These are phyloP conservation scores for Spinellus fusiger DNA, from an alignment of 192 early-diverging fungal genomes.

Conservation along the genomic window DNA sequence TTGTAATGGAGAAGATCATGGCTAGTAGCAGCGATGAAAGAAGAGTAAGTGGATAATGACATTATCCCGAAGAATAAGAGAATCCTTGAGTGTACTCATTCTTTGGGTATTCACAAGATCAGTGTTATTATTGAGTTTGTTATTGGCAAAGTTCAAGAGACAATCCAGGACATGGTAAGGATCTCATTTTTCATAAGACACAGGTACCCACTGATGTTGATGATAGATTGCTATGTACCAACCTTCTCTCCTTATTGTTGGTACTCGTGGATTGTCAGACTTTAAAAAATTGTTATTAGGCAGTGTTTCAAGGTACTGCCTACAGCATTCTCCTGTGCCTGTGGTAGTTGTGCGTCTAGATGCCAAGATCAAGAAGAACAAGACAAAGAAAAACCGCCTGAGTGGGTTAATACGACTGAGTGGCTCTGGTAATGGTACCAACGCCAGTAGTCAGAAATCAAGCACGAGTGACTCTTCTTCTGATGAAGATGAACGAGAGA, in stretches of 20 bases:
- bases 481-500: constrained; percentile 2
- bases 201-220: neutral
- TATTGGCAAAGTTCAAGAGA: constrained; percentile 45
- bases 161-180: constrained; percentile 51
- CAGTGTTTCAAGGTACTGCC: constrained; percentile 59
- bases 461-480: constrained; percentile 1
- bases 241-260: constrained; percentile 64
- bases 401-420: constrained; percentile 18
- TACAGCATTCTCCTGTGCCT: constrained; percentile 61
- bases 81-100: neutral
- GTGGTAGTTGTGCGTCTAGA: constrained; percentile 61
- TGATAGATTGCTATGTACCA: constrained; percentile 53
- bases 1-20: constrained; percentile 33
- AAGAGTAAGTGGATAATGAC: constrained; percentile 14
- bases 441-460: neutral
- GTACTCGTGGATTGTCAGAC: constrained; percentile 59
- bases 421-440: neutral
- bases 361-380: constrained; percentile 34
- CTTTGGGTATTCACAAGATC: constrained; percentile 29
- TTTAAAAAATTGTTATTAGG: constrained; percentile 64
- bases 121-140: constrained; percentile 48
- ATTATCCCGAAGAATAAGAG: neutral
- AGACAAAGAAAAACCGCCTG: constrained; percentile 22
- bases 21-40: constrained; percentile 19
- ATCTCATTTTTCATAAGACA: neutral